Evolutionary conservation across 768 basidiomycete species (phyloP), one percentile per base, ranked within the genome.

Genomic region (Podaxis rugospora): DNA sequence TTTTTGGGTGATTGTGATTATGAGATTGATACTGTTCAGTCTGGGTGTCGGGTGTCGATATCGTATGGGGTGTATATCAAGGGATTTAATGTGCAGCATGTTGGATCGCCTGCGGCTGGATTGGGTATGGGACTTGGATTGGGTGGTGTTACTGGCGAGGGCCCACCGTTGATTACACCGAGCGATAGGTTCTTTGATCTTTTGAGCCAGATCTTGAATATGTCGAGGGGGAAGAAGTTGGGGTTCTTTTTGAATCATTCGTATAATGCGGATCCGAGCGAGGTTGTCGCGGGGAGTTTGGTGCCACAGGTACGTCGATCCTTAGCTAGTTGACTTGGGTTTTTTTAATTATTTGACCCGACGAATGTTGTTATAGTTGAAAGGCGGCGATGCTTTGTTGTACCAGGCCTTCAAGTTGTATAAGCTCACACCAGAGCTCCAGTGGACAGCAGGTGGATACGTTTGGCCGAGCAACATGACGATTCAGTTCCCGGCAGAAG

Each of bases 381-480:
- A 89, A 74, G 90, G 88, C 37, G 85, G 86, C 21, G 91, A 93
- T 66, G 84, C 87, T 3, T 70, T 90, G 35, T 72, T 93, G 6
- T 91, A 90, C 70, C 88, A 90, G 55, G 87, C 90, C 2, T 74
- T 92, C 69, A 90, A 89, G 70, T 71, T 87, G 40, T 90, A 86
- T 77, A 91, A 91, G 62, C 83, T 93, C 50, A 71, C 75, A 1
- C 88, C 89, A 0, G 88, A 88, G 62, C 79, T 93, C 1, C 88
- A 88, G 62, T 93, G 89, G 87, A 84, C 86, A 16, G 91, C 92
- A 35, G 90, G 90, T 1, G 90, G 90, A 18, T 92, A 88, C 70
- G 78, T 93, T 63, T 93, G 92, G 91, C 85, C 90, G 0, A 77
- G 83, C 25, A 87, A 89, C 66, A 82, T 83, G 54, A 80, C 83